phyloP scores from a whole-genome alignment of 805 yeast genomes.

The Starmerella kuoi region DNA sequence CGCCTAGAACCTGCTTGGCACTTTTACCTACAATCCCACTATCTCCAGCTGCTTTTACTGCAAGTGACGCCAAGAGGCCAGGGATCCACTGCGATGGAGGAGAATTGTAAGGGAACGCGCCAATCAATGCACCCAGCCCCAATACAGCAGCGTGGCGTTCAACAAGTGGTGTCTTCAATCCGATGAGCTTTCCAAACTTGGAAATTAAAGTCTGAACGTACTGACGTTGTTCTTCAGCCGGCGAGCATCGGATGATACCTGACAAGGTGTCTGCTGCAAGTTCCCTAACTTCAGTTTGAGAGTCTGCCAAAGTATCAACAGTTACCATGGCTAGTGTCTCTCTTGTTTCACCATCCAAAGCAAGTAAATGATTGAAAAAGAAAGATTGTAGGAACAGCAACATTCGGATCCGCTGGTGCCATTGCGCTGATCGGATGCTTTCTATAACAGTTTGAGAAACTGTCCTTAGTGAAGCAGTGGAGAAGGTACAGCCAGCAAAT shows the following conservation, averaged over 20 bases:
- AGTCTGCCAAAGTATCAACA: slow-evolving; percentile 42
- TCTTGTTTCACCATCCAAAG: slow-evolving; percentile 39
- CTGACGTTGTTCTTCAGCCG: slow-evolving; percentile 33
- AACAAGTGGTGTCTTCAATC: slow-evolving; percentile 19
- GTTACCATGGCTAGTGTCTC: slow-evolving; percentile 40
- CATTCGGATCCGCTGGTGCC: slow-evolving; percentile 54
- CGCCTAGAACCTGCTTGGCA: slow-evolving; percentile 68
- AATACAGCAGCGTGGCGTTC: slow-evolving; percentile 72
- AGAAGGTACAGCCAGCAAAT: slow-evolving; percentile 39
- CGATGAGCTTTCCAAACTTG: slow-evolving; percentile 35
- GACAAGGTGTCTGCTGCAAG: slow-evolving; percentile 63
- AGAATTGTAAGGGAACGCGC: slow-evolving; percentile 79
- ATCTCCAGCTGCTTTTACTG: slow-evolving; percentile 56
- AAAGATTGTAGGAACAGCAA: slow-evolving; percentile 61
- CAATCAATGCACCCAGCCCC: slow-evolving; percentile 77
- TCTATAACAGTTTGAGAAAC: slow-evolving; percentile 25
- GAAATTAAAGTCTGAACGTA: slow-evolving; percentile 29
- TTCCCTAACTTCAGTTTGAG: slow-evolving; percentile 63
- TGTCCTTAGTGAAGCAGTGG: slow-evolving; percentile 33
- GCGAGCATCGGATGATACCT: slow-evolving; percentile 59
- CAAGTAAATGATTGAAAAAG: slow-evolving; percentile 54
- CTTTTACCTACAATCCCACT: slow-evolving; percentile 72
- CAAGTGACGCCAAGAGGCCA: slow-evolving; percentile 49
- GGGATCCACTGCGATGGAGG: slow-evolving; percentile 94
- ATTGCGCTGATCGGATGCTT: slow-evolving; percentile 28